Evolutionary conservation across 2,329 filamentous ascomycete species (phyloP), one percentile per base, ranked within the genome.

Genomic region (Sordariomycetes sp.): DNA sequence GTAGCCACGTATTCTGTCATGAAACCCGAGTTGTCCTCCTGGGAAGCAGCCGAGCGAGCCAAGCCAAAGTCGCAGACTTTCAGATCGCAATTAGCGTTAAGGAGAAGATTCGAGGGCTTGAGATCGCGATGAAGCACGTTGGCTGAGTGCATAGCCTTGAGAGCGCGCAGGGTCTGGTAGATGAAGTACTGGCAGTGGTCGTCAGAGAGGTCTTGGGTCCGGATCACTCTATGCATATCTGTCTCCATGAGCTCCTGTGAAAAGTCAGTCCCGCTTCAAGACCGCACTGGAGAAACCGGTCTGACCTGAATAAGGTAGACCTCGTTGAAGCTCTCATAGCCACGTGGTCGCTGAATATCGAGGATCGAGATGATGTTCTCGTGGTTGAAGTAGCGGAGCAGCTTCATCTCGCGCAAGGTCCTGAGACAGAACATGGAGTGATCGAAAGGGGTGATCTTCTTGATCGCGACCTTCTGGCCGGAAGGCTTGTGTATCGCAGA

Each of bases 1-100:
- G 92, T 98, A 33, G 92, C 92, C 37, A 98, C 92, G 58, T 98
- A 98, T 93, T 98, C 92, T 12, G 92, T 98, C 92, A 98, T 98
- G 75, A 98, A 98, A 16, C 92, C 92, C n/a, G 90, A 95, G 65
- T 98, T 98, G 61, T 98, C 92, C 55, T 98, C 92, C 47, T 93
- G 93, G 8, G 90, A 95, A 8, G 92, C 92, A 10, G 36, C 36
- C 8, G 36, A 38, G 53, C 88, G 81, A 32, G 92, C 92, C 37
- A 98, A 77, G 54, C 92, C 92, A 53, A 98, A 98, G 60, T 98
- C 92, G 64, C 92, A 98, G 47, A 98, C 92, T 65, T 98, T 98
- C 47, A 98, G 72, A 64, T 98, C 92, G 63, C 92, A 98, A 64
- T 98, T 98, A 53, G 92, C 92, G 57, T 98, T 98, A 42, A 98